Conservation (phyloP, 768 basidiomycete genomes). For the Boletus patriciae region DNA sequence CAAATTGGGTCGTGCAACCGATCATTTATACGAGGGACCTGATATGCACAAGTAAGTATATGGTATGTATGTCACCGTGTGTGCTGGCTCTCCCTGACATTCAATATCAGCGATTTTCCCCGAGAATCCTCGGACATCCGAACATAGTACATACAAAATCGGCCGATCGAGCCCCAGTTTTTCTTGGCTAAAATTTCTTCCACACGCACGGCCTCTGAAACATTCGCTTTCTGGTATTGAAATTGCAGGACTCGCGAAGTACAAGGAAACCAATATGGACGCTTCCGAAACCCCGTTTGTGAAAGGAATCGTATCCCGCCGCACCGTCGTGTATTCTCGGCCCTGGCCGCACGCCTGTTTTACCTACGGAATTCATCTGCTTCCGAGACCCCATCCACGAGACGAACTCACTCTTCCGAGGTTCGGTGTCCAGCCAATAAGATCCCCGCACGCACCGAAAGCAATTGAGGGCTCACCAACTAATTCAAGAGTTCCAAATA, state of each 20-base stretch:
- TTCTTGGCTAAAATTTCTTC: background rate
- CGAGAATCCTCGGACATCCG: slow-evolving; percentile 1
- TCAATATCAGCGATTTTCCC: background rate
- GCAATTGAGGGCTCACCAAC: too few species aligned
- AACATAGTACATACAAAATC: background rate
- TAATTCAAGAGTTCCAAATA: too few species aligned
- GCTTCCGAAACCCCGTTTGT: background rate
- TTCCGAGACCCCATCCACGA: background rate
- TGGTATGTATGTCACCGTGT: too few species aligned
- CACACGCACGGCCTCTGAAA: background rate
- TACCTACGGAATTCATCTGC: background rate
- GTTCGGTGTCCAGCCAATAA: background rate
- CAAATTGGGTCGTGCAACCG: background rate
- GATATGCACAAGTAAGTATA: too few species aligned
- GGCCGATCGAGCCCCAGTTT: background rate
- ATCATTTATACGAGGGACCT: background rate
- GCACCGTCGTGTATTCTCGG: background rate
- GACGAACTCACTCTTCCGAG: background rate
- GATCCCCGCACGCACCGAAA: too few species aligned
- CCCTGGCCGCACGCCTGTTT: too few species aligned
- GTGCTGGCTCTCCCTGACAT: background rate
- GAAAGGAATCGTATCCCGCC: background rate
- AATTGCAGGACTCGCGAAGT: background rate
- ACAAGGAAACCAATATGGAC: background rate
- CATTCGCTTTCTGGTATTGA: background rate